Conservation (phyloP, 2,329 filamentous ascomycete genomes). For the Diaporthe vexans region DNA sequence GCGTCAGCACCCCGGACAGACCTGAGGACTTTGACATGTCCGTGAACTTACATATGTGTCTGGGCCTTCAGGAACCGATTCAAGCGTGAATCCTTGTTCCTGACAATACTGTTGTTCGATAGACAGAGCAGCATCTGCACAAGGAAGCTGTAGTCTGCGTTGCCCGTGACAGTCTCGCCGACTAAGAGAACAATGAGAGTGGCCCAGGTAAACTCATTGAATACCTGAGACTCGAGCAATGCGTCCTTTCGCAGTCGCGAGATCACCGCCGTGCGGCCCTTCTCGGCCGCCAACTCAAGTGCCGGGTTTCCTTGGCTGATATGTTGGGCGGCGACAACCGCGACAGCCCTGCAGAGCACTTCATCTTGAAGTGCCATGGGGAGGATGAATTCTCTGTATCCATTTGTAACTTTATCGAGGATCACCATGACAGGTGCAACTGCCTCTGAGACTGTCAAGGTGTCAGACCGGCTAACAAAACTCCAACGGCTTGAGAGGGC, state of each 20-base stretch:
- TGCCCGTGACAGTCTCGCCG: conserved; percentile 9
- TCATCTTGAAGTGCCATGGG: conserved; percentile 22
- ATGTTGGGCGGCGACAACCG: conserved; percentile 20
- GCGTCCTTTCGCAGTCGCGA: conserved; percentile 3
- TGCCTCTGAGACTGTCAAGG: not conserved
- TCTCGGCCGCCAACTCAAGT: conserved; percentile 6
- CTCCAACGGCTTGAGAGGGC: accelerated
- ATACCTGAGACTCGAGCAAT: not conserved
- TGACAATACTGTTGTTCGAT: not conserved
- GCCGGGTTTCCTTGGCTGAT: conserved; percentile 7
- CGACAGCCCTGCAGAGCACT: conserved; percentile 5
- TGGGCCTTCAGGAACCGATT: not conserved
- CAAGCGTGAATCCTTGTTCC: conserved; percentile 1
- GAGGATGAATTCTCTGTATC: conserved; percentile 17
- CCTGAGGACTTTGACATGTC: accelerated
- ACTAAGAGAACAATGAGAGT: conserved; percentile 16
- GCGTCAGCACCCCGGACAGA: not conserved
- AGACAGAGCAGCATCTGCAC: conserved; percentile 18
- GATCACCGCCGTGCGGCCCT: conserved; percentile 11
- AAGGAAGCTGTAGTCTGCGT: conserved; percentile 15
- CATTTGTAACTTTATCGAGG: conserved; percentile 14
- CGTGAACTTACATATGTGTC: conserved; percentile 1
- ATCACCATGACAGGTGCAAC: conserved; percentile 21
- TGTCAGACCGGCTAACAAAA: not conserved
- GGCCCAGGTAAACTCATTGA: conserved; percentile 20